Evolutionary conservation across 2,329 filamentous ascomycete genomes (phyloP).

Genomic region (Shiraia bambusicola): DNA sequence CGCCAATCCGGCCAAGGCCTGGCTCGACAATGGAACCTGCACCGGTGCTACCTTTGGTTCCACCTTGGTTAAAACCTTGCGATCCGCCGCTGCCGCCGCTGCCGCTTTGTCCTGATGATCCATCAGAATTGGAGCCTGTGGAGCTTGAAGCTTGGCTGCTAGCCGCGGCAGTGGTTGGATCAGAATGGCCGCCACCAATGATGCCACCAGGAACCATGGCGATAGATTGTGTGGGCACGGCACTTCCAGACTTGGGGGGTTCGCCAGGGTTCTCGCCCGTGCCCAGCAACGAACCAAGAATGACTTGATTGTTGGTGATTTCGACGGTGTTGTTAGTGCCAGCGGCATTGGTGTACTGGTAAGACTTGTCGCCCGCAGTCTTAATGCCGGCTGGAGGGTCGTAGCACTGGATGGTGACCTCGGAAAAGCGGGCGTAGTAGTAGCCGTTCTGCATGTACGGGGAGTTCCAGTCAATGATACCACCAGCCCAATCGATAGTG

Average conservation of each 20-base stretch:
- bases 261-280: slow-evolving; percentile 71
- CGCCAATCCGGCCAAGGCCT: slow-evolving; percentile 30
- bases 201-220: slow-evolving; percentile 60
- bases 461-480: slow-evolving; percentile 82
- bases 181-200: slow-evolving; percentile 51
- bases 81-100: slow-evolving; percentile 12
- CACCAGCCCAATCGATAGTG: slow-evolving; percentile 90
- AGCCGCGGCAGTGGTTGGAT: slow-evolving; percentile 15
- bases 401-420: slow-evolving; percentile 85
- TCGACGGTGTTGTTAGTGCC: slow-evolving; percentile 74
- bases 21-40: slow-evolving; percentile 26
- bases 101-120: slow-evolving; percentile 3
- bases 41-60: slow-evolving; percentile 14
- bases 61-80: slow-evolving; percentile 29
- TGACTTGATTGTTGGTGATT: slow-evolving; percentile 72
- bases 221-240: slow-evolving; percentile 31
- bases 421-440: slow-evolving; percentile 79
- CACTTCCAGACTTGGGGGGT: slow-evolving; percentile 38
- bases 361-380: slow-evolving; percentile 62
- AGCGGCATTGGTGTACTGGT: slow-evolving; percentile 67
- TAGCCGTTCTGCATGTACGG: slow-evolving; percentile 84
- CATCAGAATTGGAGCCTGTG: slow-evolving; percentile 3
- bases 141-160: slow-evolving; percentile 12
- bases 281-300: slow-evolving; percentile 77
- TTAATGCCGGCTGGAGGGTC: slow-evolving; percentile 72